phyloP scores from a whole-genome alignment of 306 rosid genomes.

The Medicago lupulina region DNA sequence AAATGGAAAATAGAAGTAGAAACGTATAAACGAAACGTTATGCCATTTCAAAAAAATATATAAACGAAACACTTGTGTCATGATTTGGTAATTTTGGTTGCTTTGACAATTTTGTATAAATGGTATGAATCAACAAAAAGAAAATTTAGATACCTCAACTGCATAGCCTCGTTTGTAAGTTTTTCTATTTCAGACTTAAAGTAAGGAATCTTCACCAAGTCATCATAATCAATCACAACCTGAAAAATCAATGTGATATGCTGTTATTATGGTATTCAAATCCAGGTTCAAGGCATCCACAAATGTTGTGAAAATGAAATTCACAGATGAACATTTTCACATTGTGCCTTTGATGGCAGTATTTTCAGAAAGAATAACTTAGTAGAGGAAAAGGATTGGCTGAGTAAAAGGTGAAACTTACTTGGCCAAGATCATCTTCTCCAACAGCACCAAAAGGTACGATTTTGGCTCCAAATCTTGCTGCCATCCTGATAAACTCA shows the following conservation, averaged over 20 bases:
- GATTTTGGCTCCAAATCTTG: constrained; percentile 93
- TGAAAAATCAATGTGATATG: constrained; percentile 48
- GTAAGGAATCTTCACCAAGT: constrained; percentile 79
- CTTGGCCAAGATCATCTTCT: constrained; percentile 85
- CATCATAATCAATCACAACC: constrained; percentile 83
- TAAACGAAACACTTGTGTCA: background rate
- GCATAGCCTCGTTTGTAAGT: constrained; percentile 54
- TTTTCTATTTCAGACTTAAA: constrained; percentile 59
- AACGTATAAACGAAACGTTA: background rate
- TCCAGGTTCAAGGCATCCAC: constrained; percentile 22
- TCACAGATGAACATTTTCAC: background rate
- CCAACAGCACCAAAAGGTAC: constrained; percentile 92
- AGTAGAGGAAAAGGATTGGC: constrained; percentile 17
- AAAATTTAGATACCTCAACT: constrained; percentile 61
- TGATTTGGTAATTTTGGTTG: background rate
- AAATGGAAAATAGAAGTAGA: background rate
- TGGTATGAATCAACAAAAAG: constrained; percentile 27
- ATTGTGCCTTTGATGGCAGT: constrained; percentile 11
- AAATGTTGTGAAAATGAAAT: background rate
- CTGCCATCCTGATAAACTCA: constrained; percentile 96
- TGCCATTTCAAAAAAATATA: too few relatives aligned
- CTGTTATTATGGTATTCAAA: constrained; percentile 28
- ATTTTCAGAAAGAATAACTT: constrained; percentile 26
- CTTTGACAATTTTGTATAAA: background rate
- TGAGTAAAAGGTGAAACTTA: constrained; percentile 46